A percentile compares a stretch with the other conserved stretches of the same genome.
Conservation (phyloP, 176 grass and related monocot genomes). For the Aegilops bicornis region DNA sequence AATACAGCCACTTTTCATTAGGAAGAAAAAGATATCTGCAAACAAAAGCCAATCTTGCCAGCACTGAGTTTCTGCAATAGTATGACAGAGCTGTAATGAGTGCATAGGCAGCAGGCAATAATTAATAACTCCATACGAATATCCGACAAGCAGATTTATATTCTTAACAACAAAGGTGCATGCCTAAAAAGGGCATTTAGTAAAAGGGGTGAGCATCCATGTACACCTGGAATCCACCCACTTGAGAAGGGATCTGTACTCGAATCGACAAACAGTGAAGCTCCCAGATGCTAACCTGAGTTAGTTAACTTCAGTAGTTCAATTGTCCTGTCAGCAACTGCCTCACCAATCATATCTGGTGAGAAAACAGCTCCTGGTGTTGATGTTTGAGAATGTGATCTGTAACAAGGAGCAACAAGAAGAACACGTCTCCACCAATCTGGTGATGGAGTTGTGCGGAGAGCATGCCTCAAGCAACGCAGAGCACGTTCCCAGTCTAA, state of each 20-base stretch:
- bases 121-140: background rate
- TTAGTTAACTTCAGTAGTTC: constrained; percentile 86
- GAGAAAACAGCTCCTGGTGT: constrained; percentile 97
- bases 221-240: background rate
- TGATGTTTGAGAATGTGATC: constrained; percentile 68
- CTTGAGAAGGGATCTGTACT: constrained; percentile 25
- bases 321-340: constrained; percentile 89
- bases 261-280: constrained; percentile 12
- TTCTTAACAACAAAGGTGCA: constrained; percentile 10
- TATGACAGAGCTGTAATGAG: constrained; percentile 25
- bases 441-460: constrained; percentile 90
- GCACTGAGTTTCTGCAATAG: constrained; percentile 75
- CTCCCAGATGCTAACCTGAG: constrained; percentile 62
- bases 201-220: background rate
- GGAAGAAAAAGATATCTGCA: constrained; percentile 97
- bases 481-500: constrained; percentile 96
- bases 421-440: constrained; percentile 99
- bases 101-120: constrained; percentile 25
- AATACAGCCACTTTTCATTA: constrained; percentile 98
- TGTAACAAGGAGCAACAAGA: constrained; percentile 97
- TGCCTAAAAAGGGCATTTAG: background rate
- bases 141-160: constrained; percentile 9
- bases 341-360: constrained; percentile 95
- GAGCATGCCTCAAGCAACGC: constrained; percentile 94
- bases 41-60: constrained; percentile 99